Conservation (phyloP, 495 filamentous ascomycete genomes). For the Cercophora sp. region DNA sequence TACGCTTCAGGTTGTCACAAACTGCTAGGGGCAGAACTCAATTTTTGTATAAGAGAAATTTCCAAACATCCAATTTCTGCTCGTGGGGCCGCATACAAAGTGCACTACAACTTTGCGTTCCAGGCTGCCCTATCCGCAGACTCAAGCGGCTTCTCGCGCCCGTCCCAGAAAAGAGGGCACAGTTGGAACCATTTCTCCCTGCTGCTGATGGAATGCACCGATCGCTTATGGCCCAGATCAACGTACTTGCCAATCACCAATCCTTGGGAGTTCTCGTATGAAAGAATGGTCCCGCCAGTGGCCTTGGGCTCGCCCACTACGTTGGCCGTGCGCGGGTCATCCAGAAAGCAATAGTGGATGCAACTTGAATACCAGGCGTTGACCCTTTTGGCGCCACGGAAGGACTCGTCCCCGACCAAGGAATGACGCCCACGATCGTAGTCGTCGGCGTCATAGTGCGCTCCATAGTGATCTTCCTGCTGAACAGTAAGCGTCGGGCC, state of each 20-base stretch:
- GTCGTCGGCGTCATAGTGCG: slow-evolving; percentile 55
- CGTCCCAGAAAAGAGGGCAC: slow-evolving; percentile 43
- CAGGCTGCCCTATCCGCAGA: slow-evolving; percentile 46
- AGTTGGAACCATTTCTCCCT: slow-evolving; percentile 64
- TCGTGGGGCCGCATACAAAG: too few species aligned
- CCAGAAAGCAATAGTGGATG: slow-evolving; percentile 64
- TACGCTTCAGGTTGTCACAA: too few species aligned
- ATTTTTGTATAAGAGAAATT: too few species aligned
- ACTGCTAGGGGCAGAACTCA: too few species aligned
- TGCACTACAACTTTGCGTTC: slow-evolving; percentile 42
- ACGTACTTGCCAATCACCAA: slow-evolving; percentile 57
- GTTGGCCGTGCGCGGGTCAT: slow-evolving; percentile 57
- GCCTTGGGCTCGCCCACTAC: slow-evolving; percentile 62
- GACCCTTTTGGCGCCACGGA: slow-evolving; percentile 58
- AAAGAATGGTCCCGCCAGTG: slow-evolving; percentile 51
- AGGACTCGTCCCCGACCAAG: slow-evolving; percentile 55
- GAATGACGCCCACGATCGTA: slow-evolving; percentile 65
- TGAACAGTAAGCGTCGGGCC: too few species aligned
- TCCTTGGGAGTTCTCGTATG: slow-evolving; percentile 58
- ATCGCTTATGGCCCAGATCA: slow-evolving; percentile 60
- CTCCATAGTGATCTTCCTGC: slow-evolving; percentile 62
- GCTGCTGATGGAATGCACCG: slow-evolving; percentile 52
- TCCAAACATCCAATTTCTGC: background rate
- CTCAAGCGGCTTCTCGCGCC: slow-evolving; percentile 40
- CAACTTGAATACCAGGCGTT: slow-evolving; percentile 61